These are phyloP conservation scores for Aspergillus cejpii DNA, from an alignment of 2,329 filamentous ascomycete genomes.

Conservation along the genomic window DNA sequence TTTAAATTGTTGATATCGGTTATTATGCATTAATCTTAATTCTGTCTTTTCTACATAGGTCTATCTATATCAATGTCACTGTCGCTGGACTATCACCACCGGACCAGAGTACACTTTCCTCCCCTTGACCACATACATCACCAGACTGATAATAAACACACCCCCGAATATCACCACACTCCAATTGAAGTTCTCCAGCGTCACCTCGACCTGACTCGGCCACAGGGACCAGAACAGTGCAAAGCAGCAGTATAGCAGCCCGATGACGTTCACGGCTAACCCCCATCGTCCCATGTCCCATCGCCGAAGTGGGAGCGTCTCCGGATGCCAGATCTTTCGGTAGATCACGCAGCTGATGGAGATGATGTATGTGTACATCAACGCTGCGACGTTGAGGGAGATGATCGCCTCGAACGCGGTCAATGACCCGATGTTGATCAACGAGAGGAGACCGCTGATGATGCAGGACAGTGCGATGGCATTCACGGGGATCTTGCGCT, in stretches of 20 bases:
- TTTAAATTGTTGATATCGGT: too few relatives aligned
- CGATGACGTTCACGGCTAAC: conserved; percentile 41
- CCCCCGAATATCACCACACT: conserved; percentile 41
- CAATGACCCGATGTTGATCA: conserved; percentile 49
- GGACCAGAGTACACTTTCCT: conserved; percentile 28
- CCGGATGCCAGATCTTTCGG: conserved; percentile 34
- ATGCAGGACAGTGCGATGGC: conserved; percentile 30
- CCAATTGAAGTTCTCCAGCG: conserved; percentile 46
- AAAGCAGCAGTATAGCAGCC: conserved; percentile 40
- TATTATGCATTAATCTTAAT: too few relatives aligned
- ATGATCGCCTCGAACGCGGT: conserved; percentile 49
- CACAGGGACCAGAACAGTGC: conserved; percentile 47
- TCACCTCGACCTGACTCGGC: conserved; percentile 37
- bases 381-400: conserved; percentile 43
- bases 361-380: conserved; percentile 48
- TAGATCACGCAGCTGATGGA: conserved; percentile 44
- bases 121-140: conserved; percentile 36
- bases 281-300: conserved; percentile 43
- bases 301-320: conserved; percentile 36
- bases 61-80: too few relatives aligned
- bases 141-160: conserved; percentile 35
- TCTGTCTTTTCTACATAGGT: too few relatives aligned
- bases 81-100: conserved; percentile 19
- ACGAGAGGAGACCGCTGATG: conserved; percentile 35
- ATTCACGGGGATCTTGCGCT: conserved; percentile 40